Evolutionary conservation across 257 asterid species (phyloP), one percentile per base, ranked within the genome.

Genomic region (Nicotiana tomentosiformis): DNA sequence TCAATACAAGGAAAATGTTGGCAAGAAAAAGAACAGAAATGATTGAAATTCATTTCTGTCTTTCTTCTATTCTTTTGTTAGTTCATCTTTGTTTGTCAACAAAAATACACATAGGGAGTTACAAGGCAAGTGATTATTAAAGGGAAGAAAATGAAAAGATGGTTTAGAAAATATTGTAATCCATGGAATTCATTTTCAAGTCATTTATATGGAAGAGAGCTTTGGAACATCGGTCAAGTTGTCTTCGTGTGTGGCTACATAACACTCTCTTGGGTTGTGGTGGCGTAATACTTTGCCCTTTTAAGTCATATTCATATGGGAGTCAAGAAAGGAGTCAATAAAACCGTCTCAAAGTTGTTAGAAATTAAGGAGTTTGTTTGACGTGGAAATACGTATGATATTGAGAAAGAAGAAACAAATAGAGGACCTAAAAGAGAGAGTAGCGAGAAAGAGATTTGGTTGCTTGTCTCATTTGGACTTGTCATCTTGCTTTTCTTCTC

Each of bases 321-420:
- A 84, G 88, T 89, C 78, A 51, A 78, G 88, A 66, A 26, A 56
- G 81, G 86, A 87, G 92, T 90, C 90, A 87, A 90, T 66, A 74
- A 89, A 85, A 83, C 83, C 89, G 86, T 84, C 87, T 84, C 85
- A 84, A 82, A 82, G 81, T 62, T 30, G 69, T 62, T 82, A 23
- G 35, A 74, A 33, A 51, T 9, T 39, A 18, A 55, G 86, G 67
- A 78, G 15, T 43, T 66, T 77, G 77, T 79, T 84, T 82, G 86
- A 72, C 83, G 56, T 53, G 83, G 77, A 74, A 64, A 78, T 77
- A 69, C 62, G 32, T 39, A 67, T n/a, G 49, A 49, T 7, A 80
- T 15, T 18, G 2, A 15, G 5, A 3, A 64, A 60, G 32, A 70
- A n/a, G 70, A 77, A 53, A 78, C 5, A 20, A 77, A 39, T 32